Base-by-base conservation (phyloP, 2,329 filamentous ascomycete species). In the Fusarium secorum region DNA sequence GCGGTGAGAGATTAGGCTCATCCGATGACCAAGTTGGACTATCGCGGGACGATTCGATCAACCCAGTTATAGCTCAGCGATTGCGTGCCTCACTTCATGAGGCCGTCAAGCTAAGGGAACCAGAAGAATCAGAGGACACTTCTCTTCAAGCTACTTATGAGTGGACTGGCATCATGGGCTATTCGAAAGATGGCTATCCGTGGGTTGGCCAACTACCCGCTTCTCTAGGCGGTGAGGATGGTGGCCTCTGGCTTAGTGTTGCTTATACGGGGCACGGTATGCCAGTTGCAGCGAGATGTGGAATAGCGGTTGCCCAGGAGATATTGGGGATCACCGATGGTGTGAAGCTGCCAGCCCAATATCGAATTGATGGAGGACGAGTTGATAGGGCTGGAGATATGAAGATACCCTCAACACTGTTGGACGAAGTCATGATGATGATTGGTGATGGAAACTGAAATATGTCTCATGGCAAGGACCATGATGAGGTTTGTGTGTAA, bases 141-240 rank as follows among this genome's bases (percentile, higher is more conserved):
- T 81, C 84, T 46, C 79, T 93, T 24, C 75, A 81, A 26, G 84
- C 87, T 14, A 80, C 86, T 33, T 88, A 86, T 76, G 89, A 92
- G 76, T 95, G 93, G 93, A 93, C 91, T 4, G 93, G 93, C 1
- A 91, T 94, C 72, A 95, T 94, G 92, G 92, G 90, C 0, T 94
- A 89, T 79, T 89, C 88, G 33, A 82, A 89, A 11, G 93, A 95
- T 77, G 82, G 85, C 0, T 79, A 86, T 54, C 91, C 93, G 0
- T 94, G 90, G 89, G 90, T 95, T 4, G 93, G 92, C 0, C 79
- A 81, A 14, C 87, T 94, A n/a, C 89, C 90, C 1, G 80, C 80
- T 38, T 74, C 78, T 10, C 71, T 86, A 9, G 88, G 85, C n/a
- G 82, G 79, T 22, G 76, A 65, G 17, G 68, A 72, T 13, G 63